Evolutionary conservation across 176 grass and related monocot genomes (phyloP).

Genomic region (Pontederia paniculata): DNA sequence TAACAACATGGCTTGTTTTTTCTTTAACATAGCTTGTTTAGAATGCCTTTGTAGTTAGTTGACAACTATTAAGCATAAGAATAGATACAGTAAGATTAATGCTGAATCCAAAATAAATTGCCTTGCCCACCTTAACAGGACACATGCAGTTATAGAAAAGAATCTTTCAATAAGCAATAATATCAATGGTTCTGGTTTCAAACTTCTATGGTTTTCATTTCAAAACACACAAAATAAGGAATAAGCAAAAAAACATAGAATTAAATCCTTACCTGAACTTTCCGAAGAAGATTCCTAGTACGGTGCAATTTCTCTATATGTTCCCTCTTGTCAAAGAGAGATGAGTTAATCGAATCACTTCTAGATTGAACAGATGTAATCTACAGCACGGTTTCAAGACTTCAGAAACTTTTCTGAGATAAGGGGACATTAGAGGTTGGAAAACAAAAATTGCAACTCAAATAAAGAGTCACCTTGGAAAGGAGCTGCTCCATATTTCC

Average conservation of each 20-base stretch:
- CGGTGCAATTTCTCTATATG: slow-evolving; percentile 98
- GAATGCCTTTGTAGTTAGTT: too few species aligned
- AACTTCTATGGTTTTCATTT: not conserved
- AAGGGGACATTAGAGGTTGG: slow-evolving; percentile 8
- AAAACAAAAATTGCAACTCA: not conserved
- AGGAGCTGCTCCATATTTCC: slow-evolving; percentile 91
- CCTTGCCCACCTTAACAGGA: too few species aligned
- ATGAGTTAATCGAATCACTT: slow-evolving; percentile 89
- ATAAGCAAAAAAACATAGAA: not conserved
- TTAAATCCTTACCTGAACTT: slow-evolving; percentile 76
- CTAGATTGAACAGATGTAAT: slow-evolving; percentile 96
- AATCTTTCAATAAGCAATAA: too few species aligned
- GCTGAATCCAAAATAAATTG: too few species aligned
- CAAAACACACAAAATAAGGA: not conserved
- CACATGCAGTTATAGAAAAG: too few species aligned
- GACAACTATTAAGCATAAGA: too few species aligned
- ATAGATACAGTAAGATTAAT: too few species aligned
- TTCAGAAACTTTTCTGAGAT: slow-evolving; percentile 8
- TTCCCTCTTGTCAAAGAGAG: slow-evolving; percentile 92
- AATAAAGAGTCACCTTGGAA: slow-evolving; percentile 45
- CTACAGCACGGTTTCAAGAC: slow-evolving; percentile 14
- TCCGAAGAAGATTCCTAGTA: slow-evolving; percentile 86
- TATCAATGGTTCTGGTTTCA: too few species aligned
- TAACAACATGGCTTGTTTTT: too few species aligned
- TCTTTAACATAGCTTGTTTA: too few species aligned